A percentile compares a stretch with the other conserved stretches of the same genome.
phyloP scores from a whole-genome alignment of 176 grass and related monocot species.

The Hordeum marinum region DNA sequence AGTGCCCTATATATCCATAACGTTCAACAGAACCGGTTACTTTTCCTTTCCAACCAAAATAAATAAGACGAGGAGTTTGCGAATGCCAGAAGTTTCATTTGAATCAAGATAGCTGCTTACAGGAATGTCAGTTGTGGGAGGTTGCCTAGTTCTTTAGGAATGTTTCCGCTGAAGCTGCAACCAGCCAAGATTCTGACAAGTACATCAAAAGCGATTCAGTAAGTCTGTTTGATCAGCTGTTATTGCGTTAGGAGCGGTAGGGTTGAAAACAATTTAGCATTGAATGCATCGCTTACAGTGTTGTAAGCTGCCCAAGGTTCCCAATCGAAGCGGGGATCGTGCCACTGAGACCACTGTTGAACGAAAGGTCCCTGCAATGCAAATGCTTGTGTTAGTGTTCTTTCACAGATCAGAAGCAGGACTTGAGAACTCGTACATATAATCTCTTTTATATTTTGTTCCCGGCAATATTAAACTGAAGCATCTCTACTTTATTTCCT shows the following conservation, averaged over 20 bases:
- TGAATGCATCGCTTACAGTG: constrained; percentile 23
- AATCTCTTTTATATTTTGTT: not conserved
- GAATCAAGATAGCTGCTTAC: constrained; percentile 6
- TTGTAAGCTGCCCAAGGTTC: constrained; percentile 18
- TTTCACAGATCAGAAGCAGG: not conserved
- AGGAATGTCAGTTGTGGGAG: constrained; percentile 30
- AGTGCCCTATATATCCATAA: constrained; percentile 30
- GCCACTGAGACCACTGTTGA: constrained; percentile 36
- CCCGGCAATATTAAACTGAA: not conserved
- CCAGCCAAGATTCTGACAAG: constrained; percentile 36
- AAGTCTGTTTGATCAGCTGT: not conserved
- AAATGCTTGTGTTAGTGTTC: not conserved
- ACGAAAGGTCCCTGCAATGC: constrained; percentile 53
- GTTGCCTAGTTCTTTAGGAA: constrained; percentile 42
- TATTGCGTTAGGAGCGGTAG: not conserved
- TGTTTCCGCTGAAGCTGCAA: constrained; percentile 41
- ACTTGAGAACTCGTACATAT: not conserved
- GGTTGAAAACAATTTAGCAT: not conserved
- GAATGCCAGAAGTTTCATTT: not conserved
- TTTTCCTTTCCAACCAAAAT: not conserved
- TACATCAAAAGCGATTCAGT: not conserved
- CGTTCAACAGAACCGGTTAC: not conserved
- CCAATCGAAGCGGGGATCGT: constrained; percentile 30
- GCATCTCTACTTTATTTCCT: not conserved
- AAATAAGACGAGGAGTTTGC: not conserved